Evolutionary conservation across 148 eudicot species (phyloP).

Genomic region (Dysphania ambrosioides): DNA sequence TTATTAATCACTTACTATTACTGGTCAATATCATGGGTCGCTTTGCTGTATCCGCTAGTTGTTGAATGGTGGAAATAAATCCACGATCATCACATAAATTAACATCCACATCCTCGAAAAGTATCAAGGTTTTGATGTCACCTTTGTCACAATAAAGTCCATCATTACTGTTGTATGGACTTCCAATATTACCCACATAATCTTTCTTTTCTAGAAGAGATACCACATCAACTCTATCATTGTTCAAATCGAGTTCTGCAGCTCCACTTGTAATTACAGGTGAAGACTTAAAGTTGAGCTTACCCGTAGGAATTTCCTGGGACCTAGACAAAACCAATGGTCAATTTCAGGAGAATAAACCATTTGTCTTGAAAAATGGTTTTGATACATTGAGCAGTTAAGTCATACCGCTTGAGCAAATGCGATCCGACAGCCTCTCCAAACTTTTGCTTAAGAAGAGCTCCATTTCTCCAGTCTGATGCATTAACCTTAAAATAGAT

Average conservation of each 20-base stretch:
- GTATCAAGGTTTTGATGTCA: slow-evolving; percentile 69
- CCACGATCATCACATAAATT: slow-evolving; percentile 81
- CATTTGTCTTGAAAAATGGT: neutral
- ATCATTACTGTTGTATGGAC: slow-evolving; percentile 23
- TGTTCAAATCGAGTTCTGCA: slow-evolving; percentile 31
- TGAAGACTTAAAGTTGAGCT: slow-evolving; percentile 33
- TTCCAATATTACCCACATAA: slow-evolving; percentile 26
- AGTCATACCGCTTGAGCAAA: slow-evolving; percentile 66
- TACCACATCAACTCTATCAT: slow-evolving; percentile 46
- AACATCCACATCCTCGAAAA: slow-evolving; percentile 94
- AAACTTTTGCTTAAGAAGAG: slow-evolving; percentile 79
- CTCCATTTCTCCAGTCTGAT: slow-evolving; percentile 95
- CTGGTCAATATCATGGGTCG: slow-evolving; percentile 79
- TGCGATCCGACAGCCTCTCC: slow-evolving; percentile 83
- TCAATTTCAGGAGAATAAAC: slow-evolving; percentile 7
- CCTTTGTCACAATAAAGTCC: slow-evolving; percentile 37
- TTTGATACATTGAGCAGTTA: slow-evolving; percentile 7
- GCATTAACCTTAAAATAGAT: slow-evolving; percentile 64
- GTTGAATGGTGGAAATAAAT: slow-evolving; percentile 76
- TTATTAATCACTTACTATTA: slow-evolving; percentile 44
- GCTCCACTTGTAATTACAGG: slow-evolving; percentile 19
- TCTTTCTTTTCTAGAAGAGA: slow-evolving; percentile 51
- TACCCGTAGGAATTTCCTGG: slow-evolving; percentile 42
- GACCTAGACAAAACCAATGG: slow-evolving; percentile 42
- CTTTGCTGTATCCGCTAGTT: slow-evolving; percentile 80